These are phyloP conservation scores for Gonapodya prolifera DNA, from an alignment of 192 early-diverging fungal genomes.

Conservation along the genomic window DNA sequence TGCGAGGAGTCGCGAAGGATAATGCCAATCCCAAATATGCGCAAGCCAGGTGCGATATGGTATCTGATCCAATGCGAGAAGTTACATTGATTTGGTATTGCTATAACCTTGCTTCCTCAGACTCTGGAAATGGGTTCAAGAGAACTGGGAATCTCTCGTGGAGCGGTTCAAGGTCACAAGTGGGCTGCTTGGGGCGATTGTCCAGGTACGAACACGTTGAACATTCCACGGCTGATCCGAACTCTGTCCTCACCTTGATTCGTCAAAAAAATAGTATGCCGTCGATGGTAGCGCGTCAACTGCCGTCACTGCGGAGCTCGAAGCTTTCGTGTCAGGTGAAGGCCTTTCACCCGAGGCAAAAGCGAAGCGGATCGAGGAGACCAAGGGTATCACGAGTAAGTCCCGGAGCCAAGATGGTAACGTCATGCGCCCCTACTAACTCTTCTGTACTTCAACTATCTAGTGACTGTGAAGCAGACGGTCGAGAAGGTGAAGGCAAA, in stretches of 20 bases:
- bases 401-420: no score
- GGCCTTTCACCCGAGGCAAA: conserved; percentile 12
- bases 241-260: no score
- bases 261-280: no score
- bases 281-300: neutral
- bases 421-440: no score
- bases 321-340: conserved; percentile 29
- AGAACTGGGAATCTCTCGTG: conserved; percentile 41
- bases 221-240: no score
- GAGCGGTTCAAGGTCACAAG: conserved; percentile 37
- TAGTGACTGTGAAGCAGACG: conserved; percentile 57
- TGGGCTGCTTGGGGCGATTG: conserved; percentile 26
- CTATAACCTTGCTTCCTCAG: conserved; percentile 19
- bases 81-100: no score
- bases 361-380: conserved; percentile 5
- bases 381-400: conserved; percentile 33
- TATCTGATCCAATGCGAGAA: neutral
- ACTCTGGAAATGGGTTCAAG: conserved; percentile 57
- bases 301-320: neutral
- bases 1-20: conserved; percentile 5
- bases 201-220: no score
- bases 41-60: neutral
- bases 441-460: no score
- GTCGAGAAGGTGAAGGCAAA: conserved; percentile 40
- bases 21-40: neutral